These are phyloP conservation scores for Erucastrum elatum DNA, from an alignment of 345 rosid genomes.

Conservation along the genomic window DNA sequence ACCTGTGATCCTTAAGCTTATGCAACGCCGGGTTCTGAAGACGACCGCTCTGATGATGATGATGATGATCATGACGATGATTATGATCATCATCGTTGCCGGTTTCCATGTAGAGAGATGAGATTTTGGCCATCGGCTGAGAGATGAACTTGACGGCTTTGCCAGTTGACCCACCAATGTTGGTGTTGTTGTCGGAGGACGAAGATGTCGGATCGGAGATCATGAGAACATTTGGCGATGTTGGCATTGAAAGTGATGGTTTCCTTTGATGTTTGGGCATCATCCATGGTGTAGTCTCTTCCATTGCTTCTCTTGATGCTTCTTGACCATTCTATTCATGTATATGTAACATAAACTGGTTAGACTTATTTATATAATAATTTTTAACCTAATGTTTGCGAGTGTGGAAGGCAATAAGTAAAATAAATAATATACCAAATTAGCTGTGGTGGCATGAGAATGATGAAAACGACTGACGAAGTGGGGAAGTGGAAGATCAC, in stretches of 20 bases:
- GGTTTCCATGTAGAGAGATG: constrained; percentile 25
- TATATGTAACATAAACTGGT: neutral
- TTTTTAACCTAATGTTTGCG: neutral
- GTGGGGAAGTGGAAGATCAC: constrained; percentile 7
- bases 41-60: constrained; percentile 2
- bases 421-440: constrained; percentile 30
- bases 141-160: constrained; percentile 48
- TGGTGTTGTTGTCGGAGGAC: constrained; percentile 14
- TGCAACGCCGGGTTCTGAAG: constrained; percentile 39
- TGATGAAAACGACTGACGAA: constrained; percentile 38
- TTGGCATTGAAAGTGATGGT: constrained; percentile 70
- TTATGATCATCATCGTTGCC: constrained; percentile 12
- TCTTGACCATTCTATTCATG: constrained; percentile 22
- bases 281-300: constrained; percentile 22
- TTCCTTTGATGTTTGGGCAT: constrained; percentile 32
- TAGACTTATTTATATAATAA: neutral
- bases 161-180: constrained; percentile 8
- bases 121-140: constrained; percentile 59
- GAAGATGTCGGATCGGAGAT: constrained; percentile 29
- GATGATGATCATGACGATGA: constrained; percentile 1
- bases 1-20: constrained; percentile 57
- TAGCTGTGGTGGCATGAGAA: constrained; percentile 30
- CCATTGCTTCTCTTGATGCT: constrained; percentile 28
- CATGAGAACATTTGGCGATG: constrained; percentile 44
- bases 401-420: neutral